Percentiles rank a stretch among this genome's conserved stretches.
These are phyloP conservation scores for Schizopora paradoxa DNA, from an alignment of 1,284 basidiomycete genomes.

Conservation along the genomic window DNA sequence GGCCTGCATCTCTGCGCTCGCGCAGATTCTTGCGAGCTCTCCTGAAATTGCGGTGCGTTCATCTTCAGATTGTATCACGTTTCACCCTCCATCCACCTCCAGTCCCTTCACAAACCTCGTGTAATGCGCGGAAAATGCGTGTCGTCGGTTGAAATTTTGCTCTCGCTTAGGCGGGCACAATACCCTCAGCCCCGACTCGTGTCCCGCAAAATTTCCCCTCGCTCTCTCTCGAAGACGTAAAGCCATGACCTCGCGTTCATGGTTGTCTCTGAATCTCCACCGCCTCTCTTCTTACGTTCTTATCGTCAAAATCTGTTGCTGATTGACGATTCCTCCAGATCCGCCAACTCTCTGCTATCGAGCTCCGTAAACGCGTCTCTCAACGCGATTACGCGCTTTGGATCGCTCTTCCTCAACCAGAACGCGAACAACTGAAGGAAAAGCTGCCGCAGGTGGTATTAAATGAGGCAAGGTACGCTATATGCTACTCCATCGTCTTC, in stretches of 20 bases:
- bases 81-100: no score
- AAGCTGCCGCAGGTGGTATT: conserved; percentile 80
- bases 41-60: conserved; percentile 64
- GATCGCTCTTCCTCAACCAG: conserved; percentile 65
- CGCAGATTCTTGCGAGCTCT: conserved; percentile 82
- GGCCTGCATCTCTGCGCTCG: conserved; percentile 87
- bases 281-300: conserved; percentile 3
- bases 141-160: no score
- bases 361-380: conserved; percentile 89
- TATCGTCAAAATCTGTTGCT: conserved; percentile 15
- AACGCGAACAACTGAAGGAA: conserved; percentile 82
- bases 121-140: no score
- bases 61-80: neutral
- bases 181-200: conserved; percentile 7
- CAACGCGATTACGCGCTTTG: conserved; percentile 83
- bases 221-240: no score
- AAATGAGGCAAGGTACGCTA: conserved; percentile 69
- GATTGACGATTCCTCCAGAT: conserved; percentile 48
- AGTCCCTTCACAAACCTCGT: no score
- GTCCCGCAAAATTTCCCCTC: no score
- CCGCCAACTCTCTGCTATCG: conserved; percentile 97
- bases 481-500: conserved; percentile 12
- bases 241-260: no score
- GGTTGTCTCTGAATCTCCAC: no score
- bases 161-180: neutral